Base-by-base conservation (phyloP, 345 rosid genomes). In the Arabis hirsuta region DNA sequence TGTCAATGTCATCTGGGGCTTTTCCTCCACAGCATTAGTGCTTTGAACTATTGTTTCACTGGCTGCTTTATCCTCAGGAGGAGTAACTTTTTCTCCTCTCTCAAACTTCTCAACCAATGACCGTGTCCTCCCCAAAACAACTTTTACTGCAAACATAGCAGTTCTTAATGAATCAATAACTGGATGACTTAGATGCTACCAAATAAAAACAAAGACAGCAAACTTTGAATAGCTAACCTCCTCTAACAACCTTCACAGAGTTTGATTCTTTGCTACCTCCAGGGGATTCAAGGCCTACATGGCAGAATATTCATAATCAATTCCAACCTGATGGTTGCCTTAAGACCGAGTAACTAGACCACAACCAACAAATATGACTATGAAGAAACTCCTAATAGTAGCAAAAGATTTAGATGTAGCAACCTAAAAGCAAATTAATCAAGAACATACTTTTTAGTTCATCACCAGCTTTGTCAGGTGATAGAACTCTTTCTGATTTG, bases 101-200 rank as follows among this genome's bases (percentile, higher is more conserved):
- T 95, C 99, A 84, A 95, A 95, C 81, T 80, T 90, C 84, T 92
- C 99, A 56, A 95, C 99, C 73, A 95, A 83, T 46, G 86, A 47
- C 42, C 99, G 97, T 4, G 96, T 95, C 80, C 96, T 82, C 77
- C 99, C 99, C 10, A 76, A 80, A 72, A 90, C 88, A 62, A 91
- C 94, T 39, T 93, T 96, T 80, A 91, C 99, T 95, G 88, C 86
- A 79, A 85, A 69, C 69, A 71, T 39, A 70, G 34, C 55, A 74
- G 63, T 56, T 73, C n/a, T 57, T 8, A 69, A 60, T 26, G 14
- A 53, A 77, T 82, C 31, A 83, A 74, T 46, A 43, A 58, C 51
- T 46, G 69, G 43, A 76, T 20, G 26, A 65, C 45, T 64, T 10
- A 16, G 42, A 42, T 65, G 52, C 38, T 63, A 41, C 42, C 10